These are phyloP conservation scores for Globisporangium okanoganense DNA, from an alignment of 352 stramenopile genomes.

Conservation along the genomic window DNA sequence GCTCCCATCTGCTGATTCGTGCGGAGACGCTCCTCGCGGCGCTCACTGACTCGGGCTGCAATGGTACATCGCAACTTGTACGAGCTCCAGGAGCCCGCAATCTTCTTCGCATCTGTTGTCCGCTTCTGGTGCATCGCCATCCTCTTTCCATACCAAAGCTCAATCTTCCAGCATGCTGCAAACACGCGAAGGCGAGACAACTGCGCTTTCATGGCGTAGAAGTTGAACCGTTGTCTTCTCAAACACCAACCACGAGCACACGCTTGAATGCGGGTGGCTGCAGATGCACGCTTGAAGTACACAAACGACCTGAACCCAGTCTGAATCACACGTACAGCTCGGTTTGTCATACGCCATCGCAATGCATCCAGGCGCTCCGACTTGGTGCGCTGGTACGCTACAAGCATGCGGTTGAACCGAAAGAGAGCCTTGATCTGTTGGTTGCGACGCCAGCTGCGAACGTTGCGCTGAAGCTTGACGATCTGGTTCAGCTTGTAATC, in stretches of 20 bases:
- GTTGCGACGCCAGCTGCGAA: slow-evolving; percentile 36
- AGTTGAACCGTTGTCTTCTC: slow-evolving; percentile 36
- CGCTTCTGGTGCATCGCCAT: slow-evolving; percentile 27
- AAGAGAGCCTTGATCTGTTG: slow-evolving; percentile 28
- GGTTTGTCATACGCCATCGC: slow-evolving; percentile 26
- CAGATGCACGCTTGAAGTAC: slow-evolving; percentile 17
- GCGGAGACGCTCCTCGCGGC: slow-evolving; percentile 1
- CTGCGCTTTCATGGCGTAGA: slow-evolving; percentile 33
- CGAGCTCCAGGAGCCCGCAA: slow-evolving; percentile 30
- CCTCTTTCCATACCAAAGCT: slow-evolving; percentile 36
- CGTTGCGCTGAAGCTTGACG: slow-evolving; percentile 31
- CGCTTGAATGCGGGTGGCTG: slow-evolving; percentile 22
- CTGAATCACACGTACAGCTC: slow-evolving; percentile 31
- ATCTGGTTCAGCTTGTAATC: slow-evolving; percentile 12
- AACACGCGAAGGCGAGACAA: slow-evolving; percentile 32
- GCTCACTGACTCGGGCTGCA: slow-evolving; percentile 11
- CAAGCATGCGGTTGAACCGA: slow-evolving; percentile 28
- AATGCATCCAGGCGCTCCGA: slow-evolving; percentile 18
- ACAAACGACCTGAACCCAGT: slow-evolving; percentile 20
- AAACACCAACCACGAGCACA: slow-evolving; percentile 32
- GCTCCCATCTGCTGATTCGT: slow-evolving; percentile 16
- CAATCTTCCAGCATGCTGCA: slow-evolving; percentile 46
- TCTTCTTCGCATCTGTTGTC: slow-evolving; percentile 18
- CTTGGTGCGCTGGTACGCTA: slow-evolving; percentile 26
- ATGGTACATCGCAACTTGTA: slow-evolving; percentile 23